phyloP scores from a whole-genome alignment of 495 filamentous ascomycete species.

The Penicillium waksmanii region DNA sequence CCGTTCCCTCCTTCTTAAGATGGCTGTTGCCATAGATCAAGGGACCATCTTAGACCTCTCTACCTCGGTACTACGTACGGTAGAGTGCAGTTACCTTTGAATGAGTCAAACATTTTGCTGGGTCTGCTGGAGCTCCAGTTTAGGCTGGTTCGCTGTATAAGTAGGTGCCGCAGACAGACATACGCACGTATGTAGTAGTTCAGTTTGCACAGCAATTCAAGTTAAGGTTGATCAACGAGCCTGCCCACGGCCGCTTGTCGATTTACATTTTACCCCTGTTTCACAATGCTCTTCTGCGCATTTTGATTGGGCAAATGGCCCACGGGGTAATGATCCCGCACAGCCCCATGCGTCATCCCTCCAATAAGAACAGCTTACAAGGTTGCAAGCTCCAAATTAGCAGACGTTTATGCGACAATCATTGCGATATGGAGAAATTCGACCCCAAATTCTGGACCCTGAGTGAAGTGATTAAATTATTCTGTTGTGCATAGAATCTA shows the following conservation, averaged over 20 bases:
- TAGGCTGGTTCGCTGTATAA: too few relatives aligned
- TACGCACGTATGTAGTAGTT: too few relatives aligned
- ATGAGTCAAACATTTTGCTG: too few relatives aligned
- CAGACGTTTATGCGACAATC: neutral
- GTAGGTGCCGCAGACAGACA: too few relatives aligned
- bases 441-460: neutral
- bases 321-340: neutral
- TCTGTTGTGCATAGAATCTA: neutral
- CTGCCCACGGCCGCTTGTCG: neutral
- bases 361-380: neutral
- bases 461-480: neutral
- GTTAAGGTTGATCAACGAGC: neutral
- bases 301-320: neutral
- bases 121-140: too few relatives aligned
- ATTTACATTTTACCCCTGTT: neutral
- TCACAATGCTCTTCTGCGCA: neutral
- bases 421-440: neutral
- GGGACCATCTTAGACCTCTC: too few relatives aligned
- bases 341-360: neutral
- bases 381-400: neutral
- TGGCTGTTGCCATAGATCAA: too few relatives aligned
- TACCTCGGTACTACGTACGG: too few relatives aligned
- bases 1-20: too few relatives aligned
- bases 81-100: too few relatives aligned
- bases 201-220: neutral